phyloP scores from a whole-genome alignment of 176 grass and related monocot species.

The Phoenix dactylifera region DNA sequence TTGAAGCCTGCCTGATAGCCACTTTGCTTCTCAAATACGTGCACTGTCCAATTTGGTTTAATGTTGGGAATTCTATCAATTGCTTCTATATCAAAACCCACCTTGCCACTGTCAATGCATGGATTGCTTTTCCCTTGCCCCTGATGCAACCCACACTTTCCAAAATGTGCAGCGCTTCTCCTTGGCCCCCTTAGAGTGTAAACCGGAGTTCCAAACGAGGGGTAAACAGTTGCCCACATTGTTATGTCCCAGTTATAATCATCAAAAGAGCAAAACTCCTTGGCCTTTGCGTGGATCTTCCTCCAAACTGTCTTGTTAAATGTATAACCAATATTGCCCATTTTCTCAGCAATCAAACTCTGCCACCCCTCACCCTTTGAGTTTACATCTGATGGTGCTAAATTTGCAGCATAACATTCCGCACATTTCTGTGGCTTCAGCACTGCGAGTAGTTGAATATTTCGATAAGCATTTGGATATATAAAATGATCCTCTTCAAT shows the following conservation, averaged over 20 bases:
- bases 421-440: constrained; percentile 75
- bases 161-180: constrained; percentile 84
- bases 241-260: constrained; percentile 99
- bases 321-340: constrained; percentile 92
- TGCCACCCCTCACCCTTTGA: constrained; percentile 67
- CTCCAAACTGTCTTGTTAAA: constrained; percentile 96
- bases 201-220: constrained; percentile 67
- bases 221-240: constrained; percentile 93
- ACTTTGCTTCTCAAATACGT: constrained; percentile 40
- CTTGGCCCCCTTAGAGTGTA: constrained; percentile 71
- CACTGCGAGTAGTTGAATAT: constrained; percentile 53
- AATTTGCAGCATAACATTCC: constrained; percentile 66
- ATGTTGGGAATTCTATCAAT: constrained; percentile 61
- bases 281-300: constrained; percentile 86
- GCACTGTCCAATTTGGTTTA: constrained; percentile 59
- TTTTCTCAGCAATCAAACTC: constrained; percentile 73
- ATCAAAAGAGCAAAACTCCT: constrained; percentile 80
- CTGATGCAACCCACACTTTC: constrained; percentile 92
- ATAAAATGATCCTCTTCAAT: constrained; percentile 97
- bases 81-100: constrained; percentile 41
- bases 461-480: constrained; percentile 81
- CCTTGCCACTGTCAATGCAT: constrained; percentile 54
- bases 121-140: constrained; percentile 49
- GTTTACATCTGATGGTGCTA: constrained; percentile 77
- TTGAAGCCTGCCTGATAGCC: constrained; percentile 89